Conservation (phyloP, 371 early-diverging fungal genomes). For the Dipsacomyces acuminosporus region DNA sequence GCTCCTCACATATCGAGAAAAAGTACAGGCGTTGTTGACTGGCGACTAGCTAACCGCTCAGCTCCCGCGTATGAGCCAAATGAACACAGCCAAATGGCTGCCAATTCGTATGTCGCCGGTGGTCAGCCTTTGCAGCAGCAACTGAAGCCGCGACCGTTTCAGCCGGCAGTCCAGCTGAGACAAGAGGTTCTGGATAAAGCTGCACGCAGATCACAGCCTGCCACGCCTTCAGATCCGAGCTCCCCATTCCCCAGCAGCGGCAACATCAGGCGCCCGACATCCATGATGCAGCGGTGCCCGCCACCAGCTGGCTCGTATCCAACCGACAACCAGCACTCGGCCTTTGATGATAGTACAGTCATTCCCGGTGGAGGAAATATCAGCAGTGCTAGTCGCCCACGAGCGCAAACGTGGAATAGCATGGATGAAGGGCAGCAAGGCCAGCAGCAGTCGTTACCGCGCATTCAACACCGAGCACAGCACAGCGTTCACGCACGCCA, state of each 20-base stretch:
- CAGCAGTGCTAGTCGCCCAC: too few species aligned
- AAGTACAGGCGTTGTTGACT: too few species aligned
- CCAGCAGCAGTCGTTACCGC: too few species aligned
- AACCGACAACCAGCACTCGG: too few species aligned
- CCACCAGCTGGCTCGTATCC: too few species aligned
- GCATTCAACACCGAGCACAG: too few species aligned
- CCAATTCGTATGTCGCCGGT: slow-evolving; percentile 17
- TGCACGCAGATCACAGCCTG: slow-evolving; percentile 38
- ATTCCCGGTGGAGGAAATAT: too few species aligned
- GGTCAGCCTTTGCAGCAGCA: slow-evolving; percentile 3
- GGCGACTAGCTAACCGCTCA: slow-evolving; percentile 1
- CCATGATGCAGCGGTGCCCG: slow-evolving; percentile 10
- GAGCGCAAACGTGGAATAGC: too few species aligned
- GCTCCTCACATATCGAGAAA: too few species aligned
- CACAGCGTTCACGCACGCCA: background rate
- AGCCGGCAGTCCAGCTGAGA: slow-evolving; percentile 16
- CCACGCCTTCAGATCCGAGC: slow-evolving; percentile 23
- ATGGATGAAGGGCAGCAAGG: too few species aligned
- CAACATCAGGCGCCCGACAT: slow-evolving; percentile 3
- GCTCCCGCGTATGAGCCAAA: slow-evolving; percentile 1
- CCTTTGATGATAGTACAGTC: slow-evolving; percentile 24
- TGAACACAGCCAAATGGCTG: slow-evolving; percentile 15
- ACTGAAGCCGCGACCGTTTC: too few species aligned
- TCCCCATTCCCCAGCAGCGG: slow-evolving; percentile 6
- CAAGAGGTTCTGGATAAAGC: slow-evolving; percentile 39